These are phyloP conservation scores for Coemansia sp. DNA, from an alignment of 192 early-diverging fungal species.

Conservation along the genomic window DNA sequence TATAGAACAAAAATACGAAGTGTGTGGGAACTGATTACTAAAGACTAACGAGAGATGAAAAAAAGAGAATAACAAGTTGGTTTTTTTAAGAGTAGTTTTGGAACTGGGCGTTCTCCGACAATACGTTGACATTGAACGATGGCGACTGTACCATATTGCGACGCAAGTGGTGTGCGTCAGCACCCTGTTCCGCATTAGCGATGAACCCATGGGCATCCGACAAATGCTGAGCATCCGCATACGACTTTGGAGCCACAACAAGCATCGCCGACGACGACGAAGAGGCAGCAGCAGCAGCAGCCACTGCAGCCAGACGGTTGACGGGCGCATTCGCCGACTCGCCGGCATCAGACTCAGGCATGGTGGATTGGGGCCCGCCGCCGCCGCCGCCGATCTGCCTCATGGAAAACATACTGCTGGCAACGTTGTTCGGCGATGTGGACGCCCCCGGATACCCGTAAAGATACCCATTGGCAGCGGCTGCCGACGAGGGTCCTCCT, in stretches of 20 bases:
- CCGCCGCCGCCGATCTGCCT: constrained; percentile 13
- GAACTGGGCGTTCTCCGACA: constrained; percentile 40
- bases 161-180: constrained; percentile 13
- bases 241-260: not conserved
- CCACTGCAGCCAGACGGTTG: constrained; percentile 12
- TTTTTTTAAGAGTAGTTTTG: constrained; percentile 15
- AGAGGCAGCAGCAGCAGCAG: constrained; percentile 6
- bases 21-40: not conserved
- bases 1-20: not conserved
- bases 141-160: constrained; percentile 25
- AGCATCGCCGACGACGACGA: not conserved
- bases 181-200: not conserved
- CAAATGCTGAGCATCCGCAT: not conserved
- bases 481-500: not conserved
- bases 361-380: not conserved
- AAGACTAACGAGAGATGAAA: constrained; percentile 1
- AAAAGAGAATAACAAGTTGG: constrained; percentile 3
- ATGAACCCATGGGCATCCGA: not conserved
- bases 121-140: constrained; percentile 22
- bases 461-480: constrained; percentile 6
- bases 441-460: constrained; percentile 8
- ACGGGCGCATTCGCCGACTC: not conserved
- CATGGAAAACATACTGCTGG: constrained; percentile 43
- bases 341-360: not conserved
- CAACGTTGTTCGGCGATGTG: constrained; percentile 45